Evolutionary conservation across 768 basidiomycete genomes (phyloP), one percentile per base, ranked within the genome.

Genomic region (Phanerodontia chrysosporium): DNA sequence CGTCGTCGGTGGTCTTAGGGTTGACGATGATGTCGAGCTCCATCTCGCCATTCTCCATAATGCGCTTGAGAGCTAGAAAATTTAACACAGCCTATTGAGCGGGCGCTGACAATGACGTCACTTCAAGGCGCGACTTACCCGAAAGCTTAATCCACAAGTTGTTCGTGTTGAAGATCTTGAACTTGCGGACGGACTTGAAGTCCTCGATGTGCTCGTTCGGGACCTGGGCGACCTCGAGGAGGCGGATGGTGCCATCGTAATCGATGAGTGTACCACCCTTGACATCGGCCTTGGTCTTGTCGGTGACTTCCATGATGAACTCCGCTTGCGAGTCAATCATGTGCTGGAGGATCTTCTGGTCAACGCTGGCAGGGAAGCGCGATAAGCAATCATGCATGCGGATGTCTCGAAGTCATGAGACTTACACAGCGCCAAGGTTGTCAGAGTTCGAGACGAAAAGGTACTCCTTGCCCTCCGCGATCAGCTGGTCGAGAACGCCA

Each of bases 1-100:
- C 89, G 51, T 83, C 81, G 58, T 90, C 87, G 48, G 82, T 83
- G 58, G 75, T 74, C 77, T 89, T 87, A 64, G 80, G 80, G 73
- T 90, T 91, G 70, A 85, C 80, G 68, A 92, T 92, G 69, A 92
- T 90, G 66, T 92, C 90, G 59, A 92, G 79, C 63, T 86, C 84
- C 78, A 92, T 74, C 39, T 74, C 77, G 57, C 84, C 85, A 22
- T 74, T 77, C 62, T 83, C 84, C 84, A 92, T 84, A 64, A 89
- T 77, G 46, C 83, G 82, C 80, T 89, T 92, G 70, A 92, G 78
- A 52, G 89, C 85, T 80, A 53, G 12, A 60, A 36, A 14, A 18
- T 30, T 4, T 25, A 44, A 35, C 49, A 35, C 49, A 54, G 22
- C 25, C 39, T 18, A 18, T 8, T 42, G 6, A 42, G 39, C 39